phyloP scores from a whole-genome alignment of 257 asterid species.

The Lycium ferocissimum region DNA sequence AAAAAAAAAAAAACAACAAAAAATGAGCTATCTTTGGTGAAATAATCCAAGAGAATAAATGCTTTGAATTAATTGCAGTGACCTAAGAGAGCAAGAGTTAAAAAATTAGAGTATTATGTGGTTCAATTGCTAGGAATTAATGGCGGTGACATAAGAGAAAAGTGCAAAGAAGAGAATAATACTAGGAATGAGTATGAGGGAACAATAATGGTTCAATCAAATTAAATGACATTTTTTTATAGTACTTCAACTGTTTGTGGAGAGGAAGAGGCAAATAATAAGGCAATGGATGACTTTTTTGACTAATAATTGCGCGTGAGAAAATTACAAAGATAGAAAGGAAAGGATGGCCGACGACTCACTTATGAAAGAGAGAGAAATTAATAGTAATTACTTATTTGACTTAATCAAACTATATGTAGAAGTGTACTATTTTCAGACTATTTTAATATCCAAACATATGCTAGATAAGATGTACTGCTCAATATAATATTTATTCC shows the following conservation, averaged over 20 bases:
- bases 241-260: not conserved
- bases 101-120: not conserved
- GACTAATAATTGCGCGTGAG: slow-evolving; percentile 12
- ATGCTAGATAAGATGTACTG: too few relatives aligned
- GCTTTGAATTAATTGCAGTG: not conserved
- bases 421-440: not conserved
- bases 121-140: not conserved
- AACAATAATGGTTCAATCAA: not conserved
- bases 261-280: not conserved
- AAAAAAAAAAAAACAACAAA: not conserved
- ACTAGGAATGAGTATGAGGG: not conserved
- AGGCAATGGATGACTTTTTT: slow-evolving; percentile 7
- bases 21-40: not conserved
- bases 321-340: not conserved
- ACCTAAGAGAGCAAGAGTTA: not conserved
- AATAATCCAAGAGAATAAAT: not conserved
- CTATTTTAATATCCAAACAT: too few relatives aligned
- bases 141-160: not conserved
- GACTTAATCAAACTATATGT: not conserved
- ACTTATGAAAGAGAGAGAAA: not conserved
- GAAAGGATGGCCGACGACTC: not conserved
- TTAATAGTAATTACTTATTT: not conserved
- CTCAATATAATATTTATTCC: too few relatives aligned
- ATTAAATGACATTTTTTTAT: not conserved
- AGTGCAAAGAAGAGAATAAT: not conserved